These are phyloP conservation scores for Boletus sp. DNA, from an alignment of 768 basidiomycete species.

Conservation along the genomic window DNA sequence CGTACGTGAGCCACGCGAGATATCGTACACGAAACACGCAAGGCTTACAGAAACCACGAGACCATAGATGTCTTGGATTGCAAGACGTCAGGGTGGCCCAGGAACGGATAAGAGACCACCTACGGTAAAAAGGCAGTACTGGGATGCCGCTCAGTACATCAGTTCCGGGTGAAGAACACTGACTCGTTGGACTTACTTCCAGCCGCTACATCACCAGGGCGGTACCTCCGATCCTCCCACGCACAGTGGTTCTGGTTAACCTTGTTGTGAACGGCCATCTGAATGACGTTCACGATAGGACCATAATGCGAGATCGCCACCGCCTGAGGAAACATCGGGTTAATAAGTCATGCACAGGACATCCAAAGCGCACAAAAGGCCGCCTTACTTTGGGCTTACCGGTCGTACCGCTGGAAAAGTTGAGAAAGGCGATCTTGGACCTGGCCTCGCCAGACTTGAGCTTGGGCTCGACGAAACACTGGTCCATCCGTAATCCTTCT, in stretches of 20 bases:
- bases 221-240: slow-evolving; percentile 39
- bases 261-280: slow-evolving; percentile 51
- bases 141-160: slow-evolving; percentile 12
- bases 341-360: neutral
- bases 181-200: slow-evolving; percentile 44
- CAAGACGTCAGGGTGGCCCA: slow-evolving; percentile 10
- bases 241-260: slow-evolving; percentile 37
- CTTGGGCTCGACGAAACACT: slow-evolving; percentile 42
- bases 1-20: slow-evolving; percentile 5
- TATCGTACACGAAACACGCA: neutral
- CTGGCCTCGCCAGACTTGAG: slow-evolving; percentile 57
- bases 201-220: slow-evolving; percentile 54
- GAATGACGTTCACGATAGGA: slow-evolving; percentile 62
- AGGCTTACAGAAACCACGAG: slow-evolving; percentile 50
- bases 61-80: slow-evolving; percentile 53
- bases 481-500: slow-evolving; percentile 35
- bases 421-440: slow-evolving; percentile 60
- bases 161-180: neutral
- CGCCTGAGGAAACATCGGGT: slow-evolving; percentile 38
- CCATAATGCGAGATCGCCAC: slow-evolving; percentile 65
- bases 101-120: slow-evolving; percentile 22
- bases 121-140: slow-evolving; percentile 65
- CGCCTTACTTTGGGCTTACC: slow-evolving; percentile 39
- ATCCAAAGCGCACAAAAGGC: neutral
- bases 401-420: slow-evolving; percentile 75